phyloP scores from a whole-genome alignment of 495 filamentous ascomycete species.

The Hypoxylon intermedium region DNA sequence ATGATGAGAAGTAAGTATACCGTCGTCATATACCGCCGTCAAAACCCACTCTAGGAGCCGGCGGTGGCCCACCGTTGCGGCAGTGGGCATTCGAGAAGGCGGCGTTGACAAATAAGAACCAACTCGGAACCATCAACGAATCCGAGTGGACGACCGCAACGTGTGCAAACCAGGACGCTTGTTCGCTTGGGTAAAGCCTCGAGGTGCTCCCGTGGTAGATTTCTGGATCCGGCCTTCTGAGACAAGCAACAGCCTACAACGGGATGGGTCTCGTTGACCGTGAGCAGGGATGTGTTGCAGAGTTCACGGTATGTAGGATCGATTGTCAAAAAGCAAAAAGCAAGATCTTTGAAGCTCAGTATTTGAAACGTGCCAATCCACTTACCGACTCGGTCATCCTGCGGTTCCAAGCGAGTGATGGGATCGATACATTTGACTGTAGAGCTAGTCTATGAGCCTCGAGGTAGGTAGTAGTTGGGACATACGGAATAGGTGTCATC shows the following conservation, averaged over 20 bases:
- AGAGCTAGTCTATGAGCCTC: neutral
- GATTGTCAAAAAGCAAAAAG: too few species aligned
- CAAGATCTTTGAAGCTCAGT: too few species aligned
- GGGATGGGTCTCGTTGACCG: neutral
- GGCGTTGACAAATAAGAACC: neutral
- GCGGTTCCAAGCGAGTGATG: neutral
- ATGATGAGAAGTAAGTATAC: neutral
- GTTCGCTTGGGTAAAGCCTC: neutral
- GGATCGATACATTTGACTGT: slow-evolving; percentile 8
- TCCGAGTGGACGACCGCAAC: neutral
- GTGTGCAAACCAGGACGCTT: neutral
- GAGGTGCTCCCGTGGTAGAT: neutral
- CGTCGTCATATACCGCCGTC: too few species aligned
- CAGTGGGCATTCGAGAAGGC: neutral
- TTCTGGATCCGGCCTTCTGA: neutral
- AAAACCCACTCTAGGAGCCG: too few species aligned
- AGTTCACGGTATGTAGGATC: neutral
- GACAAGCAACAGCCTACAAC: neutral
- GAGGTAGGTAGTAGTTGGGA: neutral
- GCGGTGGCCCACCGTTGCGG: neutral
- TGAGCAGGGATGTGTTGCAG: slow-evolving; percentile 15
- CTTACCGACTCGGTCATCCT: slow-evolving; percentile 3
- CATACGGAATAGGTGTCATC: slow-evolving; percentile 3
- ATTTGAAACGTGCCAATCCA: slow-evolving; percentile 17
- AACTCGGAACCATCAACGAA: neutral